Evolutionary conservation across 495 filamentous ascomycete genomes (phyloP), one percentile per base, ranked within the genome.

Genomic region (Penicillium atrosanguineum): DNA sequence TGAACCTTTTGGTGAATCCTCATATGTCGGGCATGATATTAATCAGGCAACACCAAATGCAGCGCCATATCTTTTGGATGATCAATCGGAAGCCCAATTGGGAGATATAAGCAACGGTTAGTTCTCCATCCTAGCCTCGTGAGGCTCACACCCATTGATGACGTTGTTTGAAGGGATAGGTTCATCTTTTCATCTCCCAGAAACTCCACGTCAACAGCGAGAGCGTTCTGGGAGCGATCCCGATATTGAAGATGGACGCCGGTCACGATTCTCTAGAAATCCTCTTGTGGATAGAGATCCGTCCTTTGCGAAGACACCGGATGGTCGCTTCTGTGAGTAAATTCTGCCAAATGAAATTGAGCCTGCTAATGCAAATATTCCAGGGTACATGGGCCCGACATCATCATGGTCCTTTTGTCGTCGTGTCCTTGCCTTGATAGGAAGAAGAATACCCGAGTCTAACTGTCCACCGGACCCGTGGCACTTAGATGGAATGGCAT

Each of bases 321-420:
- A 70, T 42, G 67, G 63, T 6, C 51, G 63, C 28, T 67, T 62
- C 29, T 69, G 66, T 69, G 37, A 61, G 63, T 3, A n/a, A 23
- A 11, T 1, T 5, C 7, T 25, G 11, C 1, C 11, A 3, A 15
- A 12, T 9, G 0, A 19, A 3, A 16, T 9, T 12, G 25, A 8
- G 29, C 4, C 16, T 39, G 21, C 46, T 61, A 28, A 61, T 34
- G 12, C 18, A 7, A 11, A 15, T 15, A 11, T 44, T 36, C 8
- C 31, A 69, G 63, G 60, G 52, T 70, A 68, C 23, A 67, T 70
- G 65, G 68, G 64, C 0, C 68, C 68, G 1, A 69, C 65, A 6
- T 70, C 68, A 18, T 68, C 65, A 25, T 70, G 68, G 68, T 70
- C 68, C 8, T 68, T 70, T 39, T 68, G 64, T 45, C 68, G 65